Percentiles rank a stretch among this genome's conserved stretches.
phyloP scores from a whole-genome alignment of 1,139 yeast genomes.

The Lodderomyces parapsilosis region DNA sequence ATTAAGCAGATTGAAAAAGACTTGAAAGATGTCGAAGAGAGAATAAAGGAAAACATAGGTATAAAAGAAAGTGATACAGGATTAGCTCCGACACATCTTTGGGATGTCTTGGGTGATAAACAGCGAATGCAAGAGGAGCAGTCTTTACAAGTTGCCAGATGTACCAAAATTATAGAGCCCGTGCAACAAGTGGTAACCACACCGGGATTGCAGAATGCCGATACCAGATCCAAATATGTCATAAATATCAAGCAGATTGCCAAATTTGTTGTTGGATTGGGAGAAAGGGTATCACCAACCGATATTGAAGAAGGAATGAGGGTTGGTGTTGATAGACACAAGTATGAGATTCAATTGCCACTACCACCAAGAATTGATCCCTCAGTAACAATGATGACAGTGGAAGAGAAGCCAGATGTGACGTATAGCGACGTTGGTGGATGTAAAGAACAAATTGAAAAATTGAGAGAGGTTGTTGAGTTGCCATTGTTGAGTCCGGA shows the following conservation, averaged over 20 bases:
- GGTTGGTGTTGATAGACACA: conserved; percentile 96
- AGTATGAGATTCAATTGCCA: conserved; percentile 94
- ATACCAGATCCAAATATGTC: conserved; percentile 86
- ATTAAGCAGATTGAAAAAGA: conserved; percentile 84
- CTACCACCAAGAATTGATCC: conserved; percentile 98
- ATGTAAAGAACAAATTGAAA: conserved; percentile 96
- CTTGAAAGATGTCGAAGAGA: conserved; percentile 73
- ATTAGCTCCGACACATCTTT: conserved; percentile 87
- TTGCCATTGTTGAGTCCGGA: conserved; percentile 93
- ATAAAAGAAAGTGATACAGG: conserved; percentile 96
- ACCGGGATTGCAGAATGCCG: conserved; percentile 55
- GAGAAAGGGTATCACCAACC: conserved; percentile 95
- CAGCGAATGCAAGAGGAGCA: conserved; percentile 92
- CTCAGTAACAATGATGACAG: conserved; percentile 99
- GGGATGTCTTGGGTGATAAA: conserved; percentile 98
- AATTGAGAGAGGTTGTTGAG: conserved; percentile 95
- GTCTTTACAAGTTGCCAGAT: conserved; percentile 96
- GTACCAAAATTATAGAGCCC: conserved; percentile 91
- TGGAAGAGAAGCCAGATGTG: conserved; percentile 95
- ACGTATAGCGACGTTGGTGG: conserved; percentile 95
- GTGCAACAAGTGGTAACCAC: conserved; percentile 35
- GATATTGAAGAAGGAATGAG: conserved; percentile 99
- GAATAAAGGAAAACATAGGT: conserved; percentile 92
- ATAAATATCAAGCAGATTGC: conserved; percentile 98
- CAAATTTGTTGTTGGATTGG: conserved; percentile 93